phyloP scores from a whole-genome alignment of 768 basidiomycete genomes.

The Auriculariales sp. region DNA sequence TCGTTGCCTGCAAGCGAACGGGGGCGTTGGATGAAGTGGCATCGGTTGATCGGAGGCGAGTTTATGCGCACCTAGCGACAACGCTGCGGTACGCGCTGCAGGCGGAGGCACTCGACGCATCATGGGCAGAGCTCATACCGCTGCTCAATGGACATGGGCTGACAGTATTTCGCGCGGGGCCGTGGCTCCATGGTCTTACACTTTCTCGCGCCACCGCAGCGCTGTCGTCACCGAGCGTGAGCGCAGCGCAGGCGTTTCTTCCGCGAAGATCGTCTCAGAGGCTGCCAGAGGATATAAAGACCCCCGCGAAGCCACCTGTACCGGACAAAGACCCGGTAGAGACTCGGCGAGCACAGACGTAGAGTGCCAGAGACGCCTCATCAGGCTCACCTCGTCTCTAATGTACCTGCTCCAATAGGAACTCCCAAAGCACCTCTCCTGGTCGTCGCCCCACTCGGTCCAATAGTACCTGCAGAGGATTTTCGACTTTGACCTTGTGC shows the following conservation, averaged over 20 bases:
- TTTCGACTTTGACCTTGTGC: conserved; percentile 25
- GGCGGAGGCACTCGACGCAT: conserved; percentile 9
- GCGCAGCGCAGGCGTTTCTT: conserved; percentile 11
- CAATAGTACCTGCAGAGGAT: conserved; percentile 20
- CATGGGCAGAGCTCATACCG: conserved; percentile 33
- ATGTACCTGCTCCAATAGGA: conserved; percentile 14
- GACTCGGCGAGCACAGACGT: conserved; percentile 1
- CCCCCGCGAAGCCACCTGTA: background rate
- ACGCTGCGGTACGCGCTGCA: conserved; percentile 14
- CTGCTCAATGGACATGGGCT: conserved; percentile 31
- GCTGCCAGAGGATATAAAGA: background rate
- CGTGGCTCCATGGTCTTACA: conserved; percentile 34
- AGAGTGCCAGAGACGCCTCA: conserved; percentile 12
- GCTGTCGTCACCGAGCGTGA: conserved; percentile 11
- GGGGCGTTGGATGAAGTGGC: background rate
- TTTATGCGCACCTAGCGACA: conserved; percentile 13
- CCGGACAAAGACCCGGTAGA: conserved; percentile 1
- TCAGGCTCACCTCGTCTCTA: conserved; percentile 14
- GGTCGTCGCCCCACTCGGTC: conserved; percentile 26
- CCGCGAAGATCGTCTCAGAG: conserved; percentile 13
- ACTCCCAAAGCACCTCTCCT: conserved; percentile 34
- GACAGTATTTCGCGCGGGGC: conserved; percentile 22
- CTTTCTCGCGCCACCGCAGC: conserved; percentile 17
- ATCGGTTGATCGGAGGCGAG: conserved; percentile 12
- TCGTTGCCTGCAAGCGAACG: background rate